Evolutionary conservation across 2,329 filamentous ascomycete species (phyloP).

Genomic region (Thermothelomyces thermophilus): DNA sequence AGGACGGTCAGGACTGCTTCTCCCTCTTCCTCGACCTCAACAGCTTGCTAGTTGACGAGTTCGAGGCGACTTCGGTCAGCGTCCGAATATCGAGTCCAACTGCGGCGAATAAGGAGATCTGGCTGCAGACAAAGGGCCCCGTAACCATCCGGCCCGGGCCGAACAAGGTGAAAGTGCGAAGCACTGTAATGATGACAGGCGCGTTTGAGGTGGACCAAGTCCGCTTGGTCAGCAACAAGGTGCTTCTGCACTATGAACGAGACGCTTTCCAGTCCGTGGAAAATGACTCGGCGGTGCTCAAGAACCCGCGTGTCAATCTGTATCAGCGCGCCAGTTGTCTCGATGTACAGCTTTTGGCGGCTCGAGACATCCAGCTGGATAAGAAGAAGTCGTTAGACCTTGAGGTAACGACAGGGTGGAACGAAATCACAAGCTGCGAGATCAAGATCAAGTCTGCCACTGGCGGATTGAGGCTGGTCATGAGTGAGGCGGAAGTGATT

Average conservation of each 20-base stretch:
- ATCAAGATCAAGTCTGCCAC: conserved; percentile 58
- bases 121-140: conserved; percentile 29
- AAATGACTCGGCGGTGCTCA: conserved; percentile 46
- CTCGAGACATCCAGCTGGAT: conserved; percentile 71
- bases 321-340: conserved; percentile 66
- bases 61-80: conserved; percentile 59
- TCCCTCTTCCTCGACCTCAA: conserved; percentile 59
- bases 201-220: conserved; percentile 70
- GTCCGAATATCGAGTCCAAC: conserved; percentile 55
- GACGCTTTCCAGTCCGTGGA: conserved; percentile 43
- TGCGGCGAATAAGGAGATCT: conserved; percentile 54
- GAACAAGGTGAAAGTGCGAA: conserved; percentile 40
- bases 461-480: conserved; percentile 58
- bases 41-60: conserved; percentile 64
- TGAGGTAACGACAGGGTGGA: conserved; percentile 66
- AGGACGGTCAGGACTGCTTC: conserved; percentile 67
- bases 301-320: conserved; percentile 57
- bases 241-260: conserved; percentile 60
- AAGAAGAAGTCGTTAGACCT: conserved; percentile 72
- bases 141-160: conserved; percentile 49
- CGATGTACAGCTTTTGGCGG: conserved; percentile 58
- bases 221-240: conserved; percentile 55
- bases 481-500: conserved; percentile 50
- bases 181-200: conserved; percentile 57
- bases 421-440: conserved; percentile 54